Percentiles rank a stretch among this genome's conserved stretches.
Evolutionary conservation across 1,139 yeast genomes (phyloP).

Genomic region (Hyphopichia khmerensis): DNA sequence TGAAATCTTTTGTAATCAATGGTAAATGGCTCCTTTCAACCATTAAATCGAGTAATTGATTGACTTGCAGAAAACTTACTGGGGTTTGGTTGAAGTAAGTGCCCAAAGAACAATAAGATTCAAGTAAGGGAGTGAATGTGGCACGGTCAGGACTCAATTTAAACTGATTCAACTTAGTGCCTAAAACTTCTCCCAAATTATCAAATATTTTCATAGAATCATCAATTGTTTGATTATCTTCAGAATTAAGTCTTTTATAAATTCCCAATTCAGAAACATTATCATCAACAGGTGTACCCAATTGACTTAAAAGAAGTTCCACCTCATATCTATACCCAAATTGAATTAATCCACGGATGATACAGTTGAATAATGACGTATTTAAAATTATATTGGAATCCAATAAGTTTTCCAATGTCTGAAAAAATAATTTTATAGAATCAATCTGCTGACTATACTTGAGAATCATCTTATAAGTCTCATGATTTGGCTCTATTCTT

Average conservation of each 20-base stretch:
- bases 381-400: conserved; percentile 12
- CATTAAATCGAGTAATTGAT: conserved; percentile 16
- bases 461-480: conserved; percentile 7
- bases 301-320: conserved; percentile 7
- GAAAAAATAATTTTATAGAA: conserved; percentile 4
- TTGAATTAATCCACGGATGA: conserved; percentile 13
- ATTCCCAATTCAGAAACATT: conserved; percentile 8
- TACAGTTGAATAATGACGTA: conserved; percentile 16
- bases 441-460: conserved; percentile 2
- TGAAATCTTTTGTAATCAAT: conserved; percentile 25
- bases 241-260: conserved; percentile 18
- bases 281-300: conserved; percentile 6
- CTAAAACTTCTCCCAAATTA: conserved; percentile 25
- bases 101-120: conserved; percentile 10
- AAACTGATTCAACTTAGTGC: conserved; percentile 2
- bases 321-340: conserved; percentile 13
- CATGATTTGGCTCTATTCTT: conserved; percentile 13
- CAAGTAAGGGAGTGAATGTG: conserved; percentile 25
- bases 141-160: conserved; percentile 23
- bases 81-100: neutral
- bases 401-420: conserved; percentile 1
- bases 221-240: conserved; percentile 16
- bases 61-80: conserved; percentile 11
- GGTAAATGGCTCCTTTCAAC: conserved; percentile 20
- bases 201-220: conserved; percentile 18